Conservation (phyloP, 2,329 filamentous ascomycete species). For the Teratosphaeria epicoccoides region DNA sequence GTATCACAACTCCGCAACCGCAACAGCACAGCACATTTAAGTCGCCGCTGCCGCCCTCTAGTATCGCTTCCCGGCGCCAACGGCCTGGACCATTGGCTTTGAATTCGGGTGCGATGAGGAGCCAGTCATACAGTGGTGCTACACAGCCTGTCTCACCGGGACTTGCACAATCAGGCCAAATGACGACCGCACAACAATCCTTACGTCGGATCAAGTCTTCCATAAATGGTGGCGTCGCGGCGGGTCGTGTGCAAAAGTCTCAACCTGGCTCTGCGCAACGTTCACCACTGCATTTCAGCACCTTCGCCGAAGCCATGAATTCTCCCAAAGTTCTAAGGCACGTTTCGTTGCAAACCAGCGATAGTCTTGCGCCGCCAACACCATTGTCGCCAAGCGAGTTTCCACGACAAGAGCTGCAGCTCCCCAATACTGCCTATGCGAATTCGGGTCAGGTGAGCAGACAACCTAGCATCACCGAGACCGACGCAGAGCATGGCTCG, state of each 20-base stretch:
- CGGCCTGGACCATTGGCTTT: conserved; percentile 24
- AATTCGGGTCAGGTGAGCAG: conserved; percentile 22
- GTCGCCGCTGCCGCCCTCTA: conserved; percentile 28
- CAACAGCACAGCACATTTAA: conserved; percentile 22
- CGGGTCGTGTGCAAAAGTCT: conserved; percentile 38
- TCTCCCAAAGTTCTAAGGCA: conserved; percentile 36
- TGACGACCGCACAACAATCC: conserved; percentile 58
- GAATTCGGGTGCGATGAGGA: not conserved
- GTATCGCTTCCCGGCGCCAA: conserved; percentile 31
- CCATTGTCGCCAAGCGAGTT: conserved; percentile 37
- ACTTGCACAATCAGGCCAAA: conserved; percentile 33
- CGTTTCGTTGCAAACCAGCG: conserved; percentile 19
- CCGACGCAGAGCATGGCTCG: conserved; percentile 21
- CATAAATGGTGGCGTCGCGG: conserved; percentile 30
- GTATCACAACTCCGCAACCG: conserved; percentile 23
- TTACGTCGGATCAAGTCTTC: conserved; percentile 40
- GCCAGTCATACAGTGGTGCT: conserved; percentile 7
- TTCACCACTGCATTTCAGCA: conserved; percentile 34
- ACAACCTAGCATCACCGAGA: conserved; percentile 32
- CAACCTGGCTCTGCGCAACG: conserved; percentile 36
- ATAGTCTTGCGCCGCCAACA: conserved; percentile 38
- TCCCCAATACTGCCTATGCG: conserved; percentile 32
- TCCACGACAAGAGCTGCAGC: conserved; percentile 13
- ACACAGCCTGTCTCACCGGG: conserved; percentile 32
- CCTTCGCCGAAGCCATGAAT: conserved; percentile 38